Percentiles rank a stretch among this genome's conserved stretches.
Evolutionary conservation across 805 yeast genomes (phyloP).

Genomic region (Monosporozyma unispora): DNA sequence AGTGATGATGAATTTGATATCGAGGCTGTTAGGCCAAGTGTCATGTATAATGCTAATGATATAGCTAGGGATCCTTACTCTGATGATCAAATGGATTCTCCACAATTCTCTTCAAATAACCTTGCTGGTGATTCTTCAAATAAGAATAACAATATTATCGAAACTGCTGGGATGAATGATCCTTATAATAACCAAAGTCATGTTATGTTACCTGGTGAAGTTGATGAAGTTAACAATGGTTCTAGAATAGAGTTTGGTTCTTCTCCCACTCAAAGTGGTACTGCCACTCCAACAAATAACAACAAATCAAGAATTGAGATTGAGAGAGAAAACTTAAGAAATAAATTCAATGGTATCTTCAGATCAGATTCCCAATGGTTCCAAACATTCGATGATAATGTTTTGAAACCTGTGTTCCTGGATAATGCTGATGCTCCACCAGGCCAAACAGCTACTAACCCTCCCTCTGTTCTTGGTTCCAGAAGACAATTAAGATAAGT

Average conservation of each 20-base stretch:
- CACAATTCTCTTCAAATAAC: slow-evolving; percentile 13
- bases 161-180: neutral
- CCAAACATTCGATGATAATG: slow-evolving; percentile 85
- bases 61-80: slow-evolving; percentile 17
- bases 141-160: neutral
- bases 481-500: slow-evolving; percentile 2
- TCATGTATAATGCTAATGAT: slow-evolving; percentile 4
- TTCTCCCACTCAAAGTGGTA: neutral
- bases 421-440: slow-evolving; percentile 34
- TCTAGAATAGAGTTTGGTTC: neutral
- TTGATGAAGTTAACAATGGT: neutral
- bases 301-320: slow-evolving; percentile 1
- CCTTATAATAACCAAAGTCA: neutral
- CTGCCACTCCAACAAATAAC: neutral
- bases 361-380: slow-evolving; percentile 67
- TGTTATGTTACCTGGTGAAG: slow-evolving; percentile 1
- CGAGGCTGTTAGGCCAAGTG: slow-evolving; percentile 47
- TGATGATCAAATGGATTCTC: slow-evolving; percentile 17
- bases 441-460: neutral
- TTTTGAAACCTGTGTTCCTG: slow-evolving; percentile 80
- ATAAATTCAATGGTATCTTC: slow-evolving; percentile 18
- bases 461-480: slow-evolving; percentile 5
- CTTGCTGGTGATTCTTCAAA: slow-evolving; percentile 1
- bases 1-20: slow-evolving; percentile 95
- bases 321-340: slow-evolving; percentile 7